Conservation (phyloP, 2,329 filamentous ascomycete genomes). For the Calonectria henricotiae region DNA sequence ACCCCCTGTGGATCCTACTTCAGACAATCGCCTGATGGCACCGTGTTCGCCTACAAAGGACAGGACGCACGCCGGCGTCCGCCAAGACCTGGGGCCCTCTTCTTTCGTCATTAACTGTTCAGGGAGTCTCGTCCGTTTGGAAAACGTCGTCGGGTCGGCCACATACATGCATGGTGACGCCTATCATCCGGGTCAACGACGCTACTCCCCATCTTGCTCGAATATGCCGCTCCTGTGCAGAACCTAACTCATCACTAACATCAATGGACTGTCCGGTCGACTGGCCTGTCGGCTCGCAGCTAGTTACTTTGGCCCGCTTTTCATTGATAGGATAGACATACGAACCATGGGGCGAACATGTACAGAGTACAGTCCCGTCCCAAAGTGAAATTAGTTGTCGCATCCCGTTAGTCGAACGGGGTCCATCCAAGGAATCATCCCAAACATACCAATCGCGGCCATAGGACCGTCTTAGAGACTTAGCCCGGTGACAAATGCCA, state of each 20-base stretch:
- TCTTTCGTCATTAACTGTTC: background rate
- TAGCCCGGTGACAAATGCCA: slow-evolving; percentile 43
- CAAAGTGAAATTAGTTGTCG: slow-evolving; percentile 31
- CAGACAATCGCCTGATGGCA: slow-evolving; percentile 25
- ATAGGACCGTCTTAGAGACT: slow-evolving; percentile 36
- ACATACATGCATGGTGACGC: background rate
- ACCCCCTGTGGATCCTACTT: slow-evolving; percentile 10
- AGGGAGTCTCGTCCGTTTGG: background rate
- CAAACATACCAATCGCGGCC: slow-evolving; percentile 46
- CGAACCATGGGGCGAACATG: slow-evolving; percentile 10
- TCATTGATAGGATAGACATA: slow-evolving; percentile 16
- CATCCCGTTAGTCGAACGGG: slow-evolving; percentile 23
- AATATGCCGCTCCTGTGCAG: background rate
- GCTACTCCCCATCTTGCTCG: background rate
- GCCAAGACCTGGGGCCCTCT: slow-evolving; percentile 11
- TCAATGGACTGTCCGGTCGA: slow-evolving; percentile 19
- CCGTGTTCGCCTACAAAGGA: slow-evolving; percentile 19
- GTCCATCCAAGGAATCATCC: slow-evolving; percentile 32
- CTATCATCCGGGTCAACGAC: background rate
- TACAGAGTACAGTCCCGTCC: slow-evolving; percentile 9
- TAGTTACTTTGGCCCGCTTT: slow-evolving; percentile 17
- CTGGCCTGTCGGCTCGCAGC: slow-evolving; percentile 15
- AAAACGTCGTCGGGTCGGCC: slow-evolving; percentile 2
- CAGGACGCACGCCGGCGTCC: background rate
- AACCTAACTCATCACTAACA: slow-evolving; percentile 27